These are phyloP conservation scores for Hymenotorrendiella dingleyae DNA, from an alignment of 2,329 filamentous ascomycete genomes.

Conservation along the genomic window DNA sequence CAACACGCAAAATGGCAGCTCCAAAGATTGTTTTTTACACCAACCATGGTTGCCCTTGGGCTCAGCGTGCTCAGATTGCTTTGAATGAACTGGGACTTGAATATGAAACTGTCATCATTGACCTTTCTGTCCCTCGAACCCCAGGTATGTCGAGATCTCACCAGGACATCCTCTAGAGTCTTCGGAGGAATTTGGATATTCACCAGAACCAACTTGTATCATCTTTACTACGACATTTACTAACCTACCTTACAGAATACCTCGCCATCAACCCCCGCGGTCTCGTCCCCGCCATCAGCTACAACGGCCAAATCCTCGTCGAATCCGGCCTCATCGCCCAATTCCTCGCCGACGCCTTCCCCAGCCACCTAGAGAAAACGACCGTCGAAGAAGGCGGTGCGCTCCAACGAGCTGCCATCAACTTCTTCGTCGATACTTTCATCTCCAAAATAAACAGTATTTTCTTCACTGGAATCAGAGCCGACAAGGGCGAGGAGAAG, in stretches of 20 bases:
- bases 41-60: constrained; percentile 64
- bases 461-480: constrained; percentile 39
- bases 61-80: constrained; percentile 69
- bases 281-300: constrained; percentile 65
- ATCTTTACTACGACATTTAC: neutral
- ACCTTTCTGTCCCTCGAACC: constrained; percentile 62
- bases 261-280: constrained; percentile 73
- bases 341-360: constrained; percentile 64
- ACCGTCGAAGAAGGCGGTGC: constrained; percentile 47
- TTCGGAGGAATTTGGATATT: no score
- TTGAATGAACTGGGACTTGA: constrained; percentile 60
- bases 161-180: neutral
- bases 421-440: constrained; percentile 69
- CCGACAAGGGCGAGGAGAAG: constrained; percentile 37
- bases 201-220: no score
- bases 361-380: constrained; percentile 58
- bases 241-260: constrained; percentile 47
- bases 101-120: constrained; percentile 67
- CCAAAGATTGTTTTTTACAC: constrained; percentile 59
- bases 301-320: constrained; percentile 61
- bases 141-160: constrained; percentile 24
- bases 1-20: neutral
- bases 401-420: constrained; percentile 58
- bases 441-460: constrained; percentile 52
- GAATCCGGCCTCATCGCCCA: constrained; percentile 70